A percentile compares a stretch with the other conserved stretches of the same genome.
These are phyloP conservation scores for Candida oleophila DNA, from an alignment of 805 yeast genomes.

Conservation along the genomic window DNA sequence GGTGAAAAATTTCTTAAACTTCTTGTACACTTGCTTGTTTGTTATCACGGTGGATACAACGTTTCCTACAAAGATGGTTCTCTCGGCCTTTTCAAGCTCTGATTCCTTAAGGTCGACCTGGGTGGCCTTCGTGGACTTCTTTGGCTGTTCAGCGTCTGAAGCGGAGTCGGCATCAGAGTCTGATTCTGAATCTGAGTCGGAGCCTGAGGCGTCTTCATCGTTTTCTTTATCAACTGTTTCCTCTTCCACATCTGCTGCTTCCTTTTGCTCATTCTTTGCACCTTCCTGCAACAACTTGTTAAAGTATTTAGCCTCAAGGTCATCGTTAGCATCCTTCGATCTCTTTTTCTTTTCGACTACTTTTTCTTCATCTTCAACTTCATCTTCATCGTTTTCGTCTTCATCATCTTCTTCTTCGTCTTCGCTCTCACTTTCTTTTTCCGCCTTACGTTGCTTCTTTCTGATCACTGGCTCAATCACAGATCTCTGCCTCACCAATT, in stretches of 20 bases:
- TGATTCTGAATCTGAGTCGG: conserved; percentile 8
- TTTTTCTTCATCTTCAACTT: conserved; percentile 13
- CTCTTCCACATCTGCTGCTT: conserved; percentile 15
- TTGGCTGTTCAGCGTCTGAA: conserved; percentile 15
- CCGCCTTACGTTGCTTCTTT: conserved; percentile 16
- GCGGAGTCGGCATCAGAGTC: conserved; percentile 19
- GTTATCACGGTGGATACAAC: conserved; percentile 65
- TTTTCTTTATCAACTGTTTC: too few relatives aligned
- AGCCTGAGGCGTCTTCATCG: conserved; percentile 8
- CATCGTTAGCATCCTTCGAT: conserved; percentile 41
- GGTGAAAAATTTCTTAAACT: conserved; percentile 63
- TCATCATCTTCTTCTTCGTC: conserved; percentile 12
- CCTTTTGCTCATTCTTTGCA: conserved; percentile 20
- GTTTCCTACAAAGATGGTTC: conserved; percentile 88
- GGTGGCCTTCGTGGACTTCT: conserved; percentile 34
- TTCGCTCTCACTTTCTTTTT: conserved; percentile 18
- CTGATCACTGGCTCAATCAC: conserved; percentile 22
- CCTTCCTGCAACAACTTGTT: conserved; percentile 46
- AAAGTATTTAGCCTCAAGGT: conserved; percentile 55
- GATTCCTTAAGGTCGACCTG: conserved; percentile 58
- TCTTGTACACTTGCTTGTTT: conserved; percentile 57
- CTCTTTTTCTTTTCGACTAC: conserved; percentile 16
- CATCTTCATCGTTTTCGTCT: conserved; percentile 6
- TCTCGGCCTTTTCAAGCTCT: conserved; percentile 81
- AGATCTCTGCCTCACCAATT: conserved; percentile 28